Percentiles rank a stretch among this genome's conserved stretches.
Conservation (phyloP, 225 moss, liverwort and hornwort species). For the Bryum argenteum region DNA sequence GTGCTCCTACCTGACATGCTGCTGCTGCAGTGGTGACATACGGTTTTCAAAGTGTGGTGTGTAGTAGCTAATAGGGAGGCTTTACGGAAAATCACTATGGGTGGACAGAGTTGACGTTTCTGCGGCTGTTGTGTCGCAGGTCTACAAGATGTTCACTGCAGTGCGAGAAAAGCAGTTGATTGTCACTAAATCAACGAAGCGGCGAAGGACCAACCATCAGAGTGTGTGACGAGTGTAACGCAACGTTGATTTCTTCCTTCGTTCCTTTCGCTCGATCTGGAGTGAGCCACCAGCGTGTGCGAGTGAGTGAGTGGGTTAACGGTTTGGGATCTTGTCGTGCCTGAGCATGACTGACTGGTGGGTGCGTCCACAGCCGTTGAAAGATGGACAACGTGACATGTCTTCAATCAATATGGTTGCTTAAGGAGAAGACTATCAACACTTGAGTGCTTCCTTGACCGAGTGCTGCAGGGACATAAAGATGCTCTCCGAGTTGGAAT, state of each 20-base stretch:
- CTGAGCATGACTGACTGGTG: not conserved
- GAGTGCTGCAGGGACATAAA: not conserved
- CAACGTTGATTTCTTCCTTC: not conserved
- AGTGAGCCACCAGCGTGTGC: not conserved
- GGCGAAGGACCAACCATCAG: conserved; percentile 28
- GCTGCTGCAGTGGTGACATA: no score
- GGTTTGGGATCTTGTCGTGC: not conserved
- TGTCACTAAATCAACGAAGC: conserved; percentile 30
- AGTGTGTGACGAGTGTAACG: no score
- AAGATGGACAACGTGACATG: not conserved
- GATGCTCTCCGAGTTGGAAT: not conserved
- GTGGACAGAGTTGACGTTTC: conserved; percentile 1
- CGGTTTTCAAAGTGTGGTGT: not conserved
- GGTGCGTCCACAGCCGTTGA: not conserved
- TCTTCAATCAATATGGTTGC: not conserved
- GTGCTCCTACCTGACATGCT: no score
- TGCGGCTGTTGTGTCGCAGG: conserved; percentile 32
- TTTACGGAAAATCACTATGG: not conserved
- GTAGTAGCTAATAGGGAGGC: conserved; percentile 1
- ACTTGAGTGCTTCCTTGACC: not conserved
- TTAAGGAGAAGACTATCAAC: not conserved
- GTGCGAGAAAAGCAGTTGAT: conserved; percentile 41
- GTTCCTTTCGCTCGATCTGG: not conserved
- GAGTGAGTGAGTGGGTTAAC: not conserved
- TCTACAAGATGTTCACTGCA: conserved; percentile 50